Percentiles rank a stretch among this genome's conserved stretches.
These are phyloP conservation scores for Aspergillus homomorphus DNA, from an alignment of 495 filamentous ascomycete species.

Conservation along the genomic window DNA sequence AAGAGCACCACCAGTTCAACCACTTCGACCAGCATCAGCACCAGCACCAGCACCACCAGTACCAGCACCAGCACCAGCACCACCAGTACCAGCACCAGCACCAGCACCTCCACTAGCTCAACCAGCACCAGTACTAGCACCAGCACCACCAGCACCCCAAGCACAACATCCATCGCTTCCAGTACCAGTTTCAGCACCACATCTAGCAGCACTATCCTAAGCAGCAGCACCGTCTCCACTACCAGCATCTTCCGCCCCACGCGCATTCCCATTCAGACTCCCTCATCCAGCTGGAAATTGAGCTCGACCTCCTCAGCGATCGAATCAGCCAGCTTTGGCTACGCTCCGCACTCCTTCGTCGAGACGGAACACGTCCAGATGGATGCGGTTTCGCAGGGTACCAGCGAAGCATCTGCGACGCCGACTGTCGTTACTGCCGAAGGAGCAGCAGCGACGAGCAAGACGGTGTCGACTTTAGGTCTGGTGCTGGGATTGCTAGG, in stretches of 20 bases:
- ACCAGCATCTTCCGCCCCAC: slow-evolving; percentile 28
- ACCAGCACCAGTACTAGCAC: slow-evolving; percentile 12
- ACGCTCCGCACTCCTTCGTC: slow-evolving; percentile 33
- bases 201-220: not conserved
- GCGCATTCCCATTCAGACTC: slow-evolving; percentile 25
- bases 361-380: slow-evolving; percentile 18
- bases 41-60: slow-evolving; percentile 14
- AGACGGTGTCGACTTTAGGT: not conserved
- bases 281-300: slow-evolving; percentile 22
- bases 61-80: slow-evolving; percentile 12
- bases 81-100: slow-evolving; percentile 6
- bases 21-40: slow-evolving; percentile 12
- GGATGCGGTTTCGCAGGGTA: not conserved
- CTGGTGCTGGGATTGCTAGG: not conserved
- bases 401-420: not conserved
- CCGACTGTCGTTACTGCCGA: not conserved
- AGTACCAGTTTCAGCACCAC: slow-evolving; percentile 19
- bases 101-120: slow-evolving; percentile 20
- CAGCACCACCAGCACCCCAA: slow-evolving; percentile 4
- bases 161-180: slow-evolving; percentile 21
- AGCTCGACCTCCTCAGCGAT: not conserved
- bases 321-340: slow-evolving; percentile 28
- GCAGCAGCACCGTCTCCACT: slow-evolving; percentile 15
- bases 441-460: not conserved
- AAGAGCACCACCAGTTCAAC: slow-evolving; percentile 21